Percentiles rank a stretch among this genome's conserved stretches.
phyloP scores from a whole-genome alignment of 2,329 filamentous ascomycete species.

The Colletotrichum trifolii region DNA sequence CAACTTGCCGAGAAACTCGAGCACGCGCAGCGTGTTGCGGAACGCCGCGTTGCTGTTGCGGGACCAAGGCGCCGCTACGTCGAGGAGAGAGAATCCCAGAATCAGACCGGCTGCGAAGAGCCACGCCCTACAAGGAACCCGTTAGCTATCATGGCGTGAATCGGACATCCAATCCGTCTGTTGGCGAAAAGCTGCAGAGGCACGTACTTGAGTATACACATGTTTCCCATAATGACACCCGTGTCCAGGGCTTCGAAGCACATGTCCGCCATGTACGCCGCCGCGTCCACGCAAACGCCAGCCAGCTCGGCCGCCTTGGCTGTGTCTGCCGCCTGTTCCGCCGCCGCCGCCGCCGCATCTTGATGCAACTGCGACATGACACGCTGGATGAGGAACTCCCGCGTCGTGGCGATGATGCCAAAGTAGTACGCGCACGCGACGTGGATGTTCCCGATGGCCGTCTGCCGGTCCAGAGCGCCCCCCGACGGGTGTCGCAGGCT shows the following conservation, averaged over 20 bases:
- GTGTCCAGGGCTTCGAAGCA: slow-evolving; percentile 60
- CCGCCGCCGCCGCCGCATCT: no score
- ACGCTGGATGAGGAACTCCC: slow-evolving; percentile 64
- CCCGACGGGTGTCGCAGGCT: slow-evolving; percentile 38
- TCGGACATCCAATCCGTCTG: no score
- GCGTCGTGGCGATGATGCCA: slow-evolving; percentile 66
- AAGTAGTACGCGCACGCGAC: slow-evolving; percentile 70
- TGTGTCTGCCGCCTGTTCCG: neutral
- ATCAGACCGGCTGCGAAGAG: slow-evolving; percentile 68
- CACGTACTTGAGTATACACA: slow-evolving; percentile 68
- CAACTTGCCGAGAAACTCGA: neutral
- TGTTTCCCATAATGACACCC: slow-evolving; percentile 60
- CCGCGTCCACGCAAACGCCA: slow-evolving; percentile 65
- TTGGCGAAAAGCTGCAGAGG: no score
- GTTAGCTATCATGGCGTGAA: no score
- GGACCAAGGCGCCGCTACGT: neutral
- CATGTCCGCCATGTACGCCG: slow-evolving; percentile 65
- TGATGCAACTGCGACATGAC: slow-evolving; percentile 50
- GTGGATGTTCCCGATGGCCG: slow-evolving; percentile 61
- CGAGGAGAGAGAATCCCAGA: slow-evolving; percentile 55
- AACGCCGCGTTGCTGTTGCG: neutral
- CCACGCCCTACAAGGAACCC: neutral
- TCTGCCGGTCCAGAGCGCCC: slow-evolving; percentile 38
- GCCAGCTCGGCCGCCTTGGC: slow-evolving; percentile 49
- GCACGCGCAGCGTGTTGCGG: neutral